phyloP scores from a whole-genome alignment of 345 rosid species.

The Noccaea caerulescens region DNA sequence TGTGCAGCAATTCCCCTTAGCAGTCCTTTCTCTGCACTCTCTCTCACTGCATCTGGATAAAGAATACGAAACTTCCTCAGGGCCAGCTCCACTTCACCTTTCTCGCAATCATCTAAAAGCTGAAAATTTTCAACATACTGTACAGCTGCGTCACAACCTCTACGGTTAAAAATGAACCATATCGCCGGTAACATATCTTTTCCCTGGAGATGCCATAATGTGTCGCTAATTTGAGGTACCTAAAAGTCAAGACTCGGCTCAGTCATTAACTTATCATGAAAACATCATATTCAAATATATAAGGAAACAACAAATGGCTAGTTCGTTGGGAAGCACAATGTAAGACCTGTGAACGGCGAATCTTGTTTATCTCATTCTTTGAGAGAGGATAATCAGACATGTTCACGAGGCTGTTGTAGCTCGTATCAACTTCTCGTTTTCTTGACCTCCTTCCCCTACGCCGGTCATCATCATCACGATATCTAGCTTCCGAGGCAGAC shows the following conservation, averaged over 20 bases:
- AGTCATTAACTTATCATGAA: conserved; percentile 15
- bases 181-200: conserved; percentile 91
- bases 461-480: conserved; percentile 56
- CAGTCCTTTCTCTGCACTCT: conserved; percentile 83
- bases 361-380: conserved; percentile 74
- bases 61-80: conserved; percentile 74
- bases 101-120: conserved; percentile 84
- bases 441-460: conserved; percentile 71
- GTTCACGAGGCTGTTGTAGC: conserved; percentile 42
- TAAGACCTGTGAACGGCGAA: conserved; percentile 81
- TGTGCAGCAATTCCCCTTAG: conserved; percentile 87
- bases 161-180: conserved; percentile 93
- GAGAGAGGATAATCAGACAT: conserved; percentile 66
- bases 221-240: conserved; percentile 89
- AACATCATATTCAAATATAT: neutral
- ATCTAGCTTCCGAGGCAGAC: conserved; percentile 60
- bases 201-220: conserved; percentile 69
- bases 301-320: conserved; percentile 10
- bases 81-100: conserved; percentile 86
- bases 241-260: conserved; percentile 44
- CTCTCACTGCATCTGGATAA: conserved; percentile 94
- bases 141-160: conserved; percentile 96
- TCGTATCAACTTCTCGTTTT: conserved; percentile 52
- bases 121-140: conserved; percentile 76
- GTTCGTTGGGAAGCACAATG: conserved; percentile 5